Evolutionary conservation across 306 rosid genomes (phyloP).

Genomic region (Castanea mollissima): DNA sequence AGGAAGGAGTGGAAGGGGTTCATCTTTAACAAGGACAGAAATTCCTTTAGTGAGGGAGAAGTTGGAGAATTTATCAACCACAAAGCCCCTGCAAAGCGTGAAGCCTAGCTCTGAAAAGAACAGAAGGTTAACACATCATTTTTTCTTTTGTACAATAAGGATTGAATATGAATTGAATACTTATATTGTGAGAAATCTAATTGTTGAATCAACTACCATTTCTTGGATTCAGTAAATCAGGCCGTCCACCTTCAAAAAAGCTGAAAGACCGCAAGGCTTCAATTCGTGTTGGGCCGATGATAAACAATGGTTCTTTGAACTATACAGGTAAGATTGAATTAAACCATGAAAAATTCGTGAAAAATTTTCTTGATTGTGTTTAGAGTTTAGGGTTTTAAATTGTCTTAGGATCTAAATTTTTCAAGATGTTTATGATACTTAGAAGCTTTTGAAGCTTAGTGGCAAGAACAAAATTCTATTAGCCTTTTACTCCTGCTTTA

Average conservation of each 20-base stretch:
- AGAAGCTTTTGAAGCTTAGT: neutral
- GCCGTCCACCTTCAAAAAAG: conserved; percentile 84
- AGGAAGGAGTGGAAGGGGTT: conserved; percentile 78
- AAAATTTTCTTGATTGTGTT: neutral
- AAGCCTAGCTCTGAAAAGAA: conserved; percentile 54
- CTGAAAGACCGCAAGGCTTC: conserved; percentile 69
- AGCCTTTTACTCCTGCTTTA: neutral
- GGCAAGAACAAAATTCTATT: neutral
- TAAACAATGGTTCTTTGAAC: conserved; percentile 51
- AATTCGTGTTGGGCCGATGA: conserved; percentile 56
- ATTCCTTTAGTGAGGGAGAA: conserved; percentile 61
- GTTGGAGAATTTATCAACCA: conserved; percentile 39
- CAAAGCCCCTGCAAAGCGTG: conserved; percentile 54
- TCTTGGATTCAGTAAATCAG: conserved; percentile 63
- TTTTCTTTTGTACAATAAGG: neutral
- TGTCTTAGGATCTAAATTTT: neutral
- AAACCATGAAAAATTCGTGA: neutral
- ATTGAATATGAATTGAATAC: neutral
- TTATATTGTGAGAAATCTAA: conserved; percentile 1
- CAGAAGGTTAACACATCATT: conserved; percentile 48
- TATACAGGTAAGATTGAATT: conserved; percentile 56
- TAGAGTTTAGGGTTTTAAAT: conserved; percentile 1
- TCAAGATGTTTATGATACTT: neutral
- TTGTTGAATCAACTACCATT: neutral
- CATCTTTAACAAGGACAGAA: conserved; percentile 47